A percentile compares a stretch with the other conserved stretches of the same genome.
These are phyloP conservation scores for Carex myosuroides DNA, from an alignment of 176 grass and related monocot genomes.

Conservation along the genomic window DNA sequence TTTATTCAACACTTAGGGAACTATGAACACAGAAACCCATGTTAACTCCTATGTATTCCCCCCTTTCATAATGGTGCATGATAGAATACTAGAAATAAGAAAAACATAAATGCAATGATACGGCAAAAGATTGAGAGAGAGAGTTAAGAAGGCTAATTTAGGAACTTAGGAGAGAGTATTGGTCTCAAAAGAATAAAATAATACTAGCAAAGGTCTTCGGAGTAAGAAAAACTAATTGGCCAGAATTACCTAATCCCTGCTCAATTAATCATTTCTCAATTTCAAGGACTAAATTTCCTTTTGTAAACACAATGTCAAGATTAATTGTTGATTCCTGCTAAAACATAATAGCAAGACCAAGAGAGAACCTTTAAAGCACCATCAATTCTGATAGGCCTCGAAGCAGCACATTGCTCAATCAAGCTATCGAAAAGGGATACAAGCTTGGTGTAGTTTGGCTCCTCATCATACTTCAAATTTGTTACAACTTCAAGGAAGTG, in stretches of 20 bases:
- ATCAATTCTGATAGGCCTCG: conserved; percentile 77
- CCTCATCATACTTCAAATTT: conserved; percentile 87
- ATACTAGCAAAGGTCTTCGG: neutral
- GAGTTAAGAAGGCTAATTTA: neutral
- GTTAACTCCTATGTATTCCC: neutral
- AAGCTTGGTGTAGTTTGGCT: conserved; percentile 77
- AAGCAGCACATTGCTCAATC: conserved; percentile 48
- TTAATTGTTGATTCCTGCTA: neutral
- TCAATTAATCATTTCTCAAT: neutral
- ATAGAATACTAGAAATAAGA: neutral
- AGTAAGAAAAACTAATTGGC: neutral
- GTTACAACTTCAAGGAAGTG: conserved; percentile 74
- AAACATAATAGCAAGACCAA: neutral
- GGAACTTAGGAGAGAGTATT: neutral
- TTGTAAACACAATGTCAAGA: neutral
- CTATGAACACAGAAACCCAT: neutral
- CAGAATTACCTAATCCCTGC: neutral
- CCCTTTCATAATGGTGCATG: neutral
- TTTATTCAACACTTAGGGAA: neutral
- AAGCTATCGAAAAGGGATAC: conserved; percentile 73
- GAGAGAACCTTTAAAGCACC: conserved; percentile 70
- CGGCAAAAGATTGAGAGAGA: neutral
- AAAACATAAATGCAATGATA: neutral
- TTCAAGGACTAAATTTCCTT: neutral
- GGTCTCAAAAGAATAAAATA: neutral